Base-by-base conservation (phyloP, 2,329 filamentous ascomycete species). In the Chlorencoelia australis region DNA sequence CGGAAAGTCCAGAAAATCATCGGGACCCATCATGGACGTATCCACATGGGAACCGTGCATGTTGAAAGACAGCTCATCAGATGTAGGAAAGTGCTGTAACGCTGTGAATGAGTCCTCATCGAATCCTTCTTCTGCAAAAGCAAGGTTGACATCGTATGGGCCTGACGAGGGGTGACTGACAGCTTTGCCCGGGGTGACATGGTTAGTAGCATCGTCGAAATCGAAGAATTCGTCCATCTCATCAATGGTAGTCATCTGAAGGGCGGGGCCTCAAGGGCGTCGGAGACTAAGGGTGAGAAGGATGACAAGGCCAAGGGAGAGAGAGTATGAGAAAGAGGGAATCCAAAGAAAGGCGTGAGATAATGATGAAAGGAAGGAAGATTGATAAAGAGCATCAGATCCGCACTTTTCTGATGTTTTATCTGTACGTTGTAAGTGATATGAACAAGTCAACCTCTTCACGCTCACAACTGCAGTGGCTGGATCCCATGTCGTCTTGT, bases 61-160 rank as follows among this genome's bases (percentile, higher is more conserved):
- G 13, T 56, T 42, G 34, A 59, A 46, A n/a, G 44, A 24, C 4
- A 49, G 47, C 30, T 59, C 57, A 51, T 46, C 43, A 22, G 61
- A 56, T 50, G 62, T 58, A 21, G 66, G 63, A 48, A 69, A 78
- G 50, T 77, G 72, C 46, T 77, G 65, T 4, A 78, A 59, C 40
- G 71, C 72, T 57, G 66, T 69, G 50, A 73, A 75, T 28, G 70
- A 69, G 50, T 73, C 72, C 53, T 75, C 70, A 43, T 77, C 72
- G 25, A 69, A 69, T n/a, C 67, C 65, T 31, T 68, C 62, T 45
- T 74, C 69, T 24, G 64, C 70, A 37, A 77, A 61, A 21, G 69
- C 66, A 11, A 77, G 61, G 40, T 70, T 68, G 47, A 75, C 56
- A 46, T 63, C 58, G 42, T 60, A 56, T 25, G 59, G 53, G 32